phyloP scores from a whole-genome alignment of 148 eudicot species.

The Simmondsia chinensis region DNA sequence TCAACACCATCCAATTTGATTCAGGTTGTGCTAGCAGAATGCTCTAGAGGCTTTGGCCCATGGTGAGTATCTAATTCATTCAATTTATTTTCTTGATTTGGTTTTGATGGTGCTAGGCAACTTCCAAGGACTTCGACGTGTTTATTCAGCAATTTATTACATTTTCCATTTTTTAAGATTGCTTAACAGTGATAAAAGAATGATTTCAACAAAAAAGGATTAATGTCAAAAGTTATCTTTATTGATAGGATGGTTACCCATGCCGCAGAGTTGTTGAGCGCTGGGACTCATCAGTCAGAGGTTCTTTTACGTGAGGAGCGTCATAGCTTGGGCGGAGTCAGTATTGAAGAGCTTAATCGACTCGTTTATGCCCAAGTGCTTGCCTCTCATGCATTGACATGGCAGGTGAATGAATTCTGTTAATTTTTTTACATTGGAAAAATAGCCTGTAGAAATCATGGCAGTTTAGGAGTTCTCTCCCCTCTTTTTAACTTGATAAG shows the following conservation, averaged over 20 bases:
- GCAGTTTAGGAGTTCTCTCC: too few relatives aligned
- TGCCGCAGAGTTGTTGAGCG: conserved; percentile 83
- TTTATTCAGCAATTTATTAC: too few relatives aligned
- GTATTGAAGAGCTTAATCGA: conserved; percentile 92
- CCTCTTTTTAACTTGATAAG: too few relatives aligned
- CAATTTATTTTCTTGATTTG: neutral
- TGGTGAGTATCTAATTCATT: conserved; percentile 47
- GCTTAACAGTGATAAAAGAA: too few relatives aligned
- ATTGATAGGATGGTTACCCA: conserved; percentile 84
- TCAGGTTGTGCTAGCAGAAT: conserved; percentile 92
- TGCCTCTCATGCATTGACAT: conserved; percentile 87
- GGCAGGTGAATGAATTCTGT: conserved; percentile 59
- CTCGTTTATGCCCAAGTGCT: conserved; percentile 94
- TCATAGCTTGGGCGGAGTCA: conserved; percentile 64
- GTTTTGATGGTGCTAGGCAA: neutral
- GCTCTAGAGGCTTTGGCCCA: conserved; percentile 92
- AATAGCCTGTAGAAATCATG: too few relatives aligned
- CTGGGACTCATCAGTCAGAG: conserved; percentile 76
- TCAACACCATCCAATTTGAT: conserved; percentile 11
- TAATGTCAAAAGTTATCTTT: conserved; percentile 1
- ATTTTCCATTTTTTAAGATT: too few relatives aligned
- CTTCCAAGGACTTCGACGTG: too few relatives aligned
- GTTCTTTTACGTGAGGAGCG: conserved; percentile 63
- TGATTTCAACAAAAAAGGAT: too few relatives aligned
- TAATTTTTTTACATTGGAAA: too few relatives aligned